These are phyloP conservation scores for Monilinia laxa DNA, from an alignment of 2,329 filamentous ascomycete genomes.

Conservation along the genomic window DNA sequence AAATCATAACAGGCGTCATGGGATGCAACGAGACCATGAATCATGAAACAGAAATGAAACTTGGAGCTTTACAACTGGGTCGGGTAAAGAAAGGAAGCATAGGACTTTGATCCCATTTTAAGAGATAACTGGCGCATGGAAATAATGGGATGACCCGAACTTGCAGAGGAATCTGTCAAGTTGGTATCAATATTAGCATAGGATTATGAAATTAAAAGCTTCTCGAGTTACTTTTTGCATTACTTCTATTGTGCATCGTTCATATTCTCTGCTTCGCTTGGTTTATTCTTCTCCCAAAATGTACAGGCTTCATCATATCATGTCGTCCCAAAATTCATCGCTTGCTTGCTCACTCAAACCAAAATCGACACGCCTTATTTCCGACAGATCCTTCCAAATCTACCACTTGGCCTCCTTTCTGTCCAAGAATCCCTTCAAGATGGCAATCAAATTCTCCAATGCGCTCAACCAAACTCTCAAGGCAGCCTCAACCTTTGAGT, in stretches of 20 bases:
- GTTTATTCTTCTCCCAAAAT: conserved; percentile 3
- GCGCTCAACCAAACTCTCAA: conserved; percentile 72
- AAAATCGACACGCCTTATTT: neutral
- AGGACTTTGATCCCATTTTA: neutral
- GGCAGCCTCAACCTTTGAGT: conserved; percentile 60
- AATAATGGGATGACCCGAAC: neutral
- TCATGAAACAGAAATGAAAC: neutral
- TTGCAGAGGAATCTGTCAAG: neutral
- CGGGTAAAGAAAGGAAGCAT: neutral
- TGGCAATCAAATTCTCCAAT: conserved; percentile 74
- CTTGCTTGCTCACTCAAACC: conserved; percentile 9
- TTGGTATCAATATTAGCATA: neutral
- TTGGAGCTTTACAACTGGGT: neutral
- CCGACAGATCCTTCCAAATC: conserved; percentile 16
- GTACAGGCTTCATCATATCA: conserved; percentile 1
- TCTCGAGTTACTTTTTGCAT: neutral
- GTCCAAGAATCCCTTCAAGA: conserved; percentile 65
- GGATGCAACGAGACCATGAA: neutral
- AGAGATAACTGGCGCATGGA: neutral
- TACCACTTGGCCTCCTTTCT: conserved; percentile 49
- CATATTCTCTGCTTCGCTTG: neutral
- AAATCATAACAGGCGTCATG: neutral
- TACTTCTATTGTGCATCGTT: neutral
- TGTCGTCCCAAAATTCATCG: conserved; percentile 13
- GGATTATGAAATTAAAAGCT: neutral